These are phyloP conservation scores for Tuber aestivum DNA, from an alignment of 495 filamentous ascomycete genomes.

Conservation along the genomic window DNA sequence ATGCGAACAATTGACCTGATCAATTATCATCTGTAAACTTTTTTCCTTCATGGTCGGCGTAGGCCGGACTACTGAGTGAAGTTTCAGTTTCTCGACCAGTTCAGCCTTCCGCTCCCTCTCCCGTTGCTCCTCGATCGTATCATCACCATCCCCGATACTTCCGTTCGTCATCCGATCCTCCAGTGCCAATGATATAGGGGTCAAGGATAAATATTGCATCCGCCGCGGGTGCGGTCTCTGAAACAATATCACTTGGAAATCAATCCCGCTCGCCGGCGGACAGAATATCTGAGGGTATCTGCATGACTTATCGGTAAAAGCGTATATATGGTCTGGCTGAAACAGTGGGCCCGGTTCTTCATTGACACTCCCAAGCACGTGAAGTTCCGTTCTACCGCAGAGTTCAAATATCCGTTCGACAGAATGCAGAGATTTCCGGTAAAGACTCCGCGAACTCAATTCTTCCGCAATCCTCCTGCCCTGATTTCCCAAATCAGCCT, in stretches of 20 bases:
- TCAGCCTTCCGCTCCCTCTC: constrained; percentile 52
- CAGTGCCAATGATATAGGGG: constrained; percentile 80
- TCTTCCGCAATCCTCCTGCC: constrained; percentile 77
- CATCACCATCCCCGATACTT: constrained; percentile 59
- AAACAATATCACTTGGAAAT: constrained; percentile 82
- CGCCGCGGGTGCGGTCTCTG: constrained; percentile 74
- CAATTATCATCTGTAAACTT: constrained; percentile 72
- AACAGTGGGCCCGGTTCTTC: constrained; percentile 43
- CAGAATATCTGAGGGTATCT: constrained; percentile 68
- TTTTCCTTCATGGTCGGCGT: constrained; percentile 74
- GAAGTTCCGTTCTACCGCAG: constrained; percentile 74
- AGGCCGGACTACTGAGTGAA: constrained; percentile 76
- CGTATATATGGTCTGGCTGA: constrained; percentile 65
- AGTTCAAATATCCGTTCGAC: constrained; percentile 73
- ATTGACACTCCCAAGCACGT: constrained; percentile 69
- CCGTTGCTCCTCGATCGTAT: constrained; percentile 48
- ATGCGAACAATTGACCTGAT: constrained; percentile 93
- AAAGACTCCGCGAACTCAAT: constrained; percentile 72
- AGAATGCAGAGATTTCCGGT: constrained; percentile 75
- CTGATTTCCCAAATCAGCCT: constrained; percentile 44
- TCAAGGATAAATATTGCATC: constrained; percentile 95
- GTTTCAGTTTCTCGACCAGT: constrained; percentile 81
- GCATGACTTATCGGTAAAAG: constrained; percentile 53
- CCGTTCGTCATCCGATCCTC: constrained; percentile 63
- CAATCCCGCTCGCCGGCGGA: constrained; percentile 54